A percentile compares a stretch with the other conserved stretches of the same genome.
Evolutionary conservation across 2,329 filamentous ascomycete species (phyloP).

Genomic region (Huntiella savannae): DNA sequence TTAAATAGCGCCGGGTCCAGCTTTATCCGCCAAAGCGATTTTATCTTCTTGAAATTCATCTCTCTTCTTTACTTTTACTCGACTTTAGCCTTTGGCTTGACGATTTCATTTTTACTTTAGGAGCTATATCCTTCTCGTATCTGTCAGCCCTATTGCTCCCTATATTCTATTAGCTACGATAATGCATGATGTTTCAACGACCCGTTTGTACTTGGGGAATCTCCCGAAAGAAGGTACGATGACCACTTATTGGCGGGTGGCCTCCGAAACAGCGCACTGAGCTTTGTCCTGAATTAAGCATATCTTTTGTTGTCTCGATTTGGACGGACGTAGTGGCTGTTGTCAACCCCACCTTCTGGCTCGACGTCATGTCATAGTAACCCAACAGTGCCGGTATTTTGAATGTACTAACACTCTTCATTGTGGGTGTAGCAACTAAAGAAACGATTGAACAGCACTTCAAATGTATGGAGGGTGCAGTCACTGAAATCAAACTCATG

Average conservation of each 20-base stretch:
- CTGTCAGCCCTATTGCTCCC: constrained; percentile 4
- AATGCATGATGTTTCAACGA: constrained; percentile 82
- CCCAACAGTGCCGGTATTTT: not conserved
- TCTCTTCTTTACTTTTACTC: not conserved
- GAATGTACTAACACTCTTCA: not conserved
- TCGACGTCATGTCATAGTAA: too few species aligned
- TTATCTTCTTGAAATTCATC: not conserved
- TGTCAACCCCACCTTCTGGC: constrained; percentile 1
- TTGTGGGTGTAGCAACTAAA: constrained; percentile 57
- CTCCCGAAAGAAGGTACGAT: constrained; percentile 85
- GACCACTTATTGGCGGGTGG: too few species aligned
- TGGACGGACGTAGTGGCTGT: too few species aligned
- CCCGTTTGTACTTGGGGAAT: constrained; percentile 92
- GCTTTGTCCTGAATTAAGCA: too few species aligned
- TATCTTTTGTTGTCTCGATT: too few species aligned
- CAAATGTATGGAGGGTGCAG: constrained; percentile 89
- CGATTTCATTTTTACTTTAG: not conserved
- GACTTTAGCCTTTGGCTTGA: too few species aligned
- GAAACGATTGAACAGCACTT: constrained; percentile 93
- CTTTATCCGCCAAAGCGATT: not conserved
- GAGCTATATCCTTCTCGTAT: not conserved
- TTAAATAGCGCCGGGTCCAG: too few species aligned
- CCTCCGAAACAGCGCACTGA: too few species aligned
- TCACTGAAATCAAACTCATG: constrained; percentile 99
- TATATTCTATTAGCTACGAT: constrained; percentile 18